A percentile compares a stretch with the other conserved stretches of the same genome.
phyloP scores from a whole-genome alignment of 2,329 filamentous ascomycete species.

The Trichoderma endophyticum region DNA sequence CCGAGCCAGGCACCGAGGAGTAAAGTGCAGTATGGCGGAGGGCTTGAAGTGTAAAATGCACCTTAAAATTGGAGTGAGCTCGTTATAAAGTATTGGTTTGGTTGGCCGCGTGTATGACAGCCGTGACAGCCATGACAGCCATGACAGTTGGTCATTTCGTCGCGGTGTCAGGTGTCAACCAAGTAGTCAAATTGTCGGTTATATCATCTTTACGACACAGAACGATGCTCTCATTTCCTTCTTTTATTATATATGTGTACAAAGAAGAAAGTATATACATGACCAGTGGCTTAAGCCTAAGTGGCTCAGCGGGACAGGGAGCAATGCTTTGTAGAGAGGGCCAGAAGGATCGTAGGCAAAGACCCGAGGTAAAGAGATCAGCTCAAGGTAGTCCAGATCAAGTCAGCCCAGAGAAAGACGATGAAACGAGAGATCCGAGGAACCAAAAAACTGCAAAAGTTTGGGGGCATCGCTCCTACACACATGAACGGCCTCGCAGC shows the following conservation, averaged over 20 bases:
- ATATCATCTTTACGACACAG: neutral
- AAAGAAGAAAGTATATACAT: neutral
- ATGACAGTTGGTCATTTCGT: neutral
- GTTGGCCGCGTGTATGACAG: neutral
- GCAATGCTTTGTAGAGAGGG: neutral
- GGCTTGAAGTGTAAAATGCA: neutral
- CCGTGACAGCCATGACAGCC: neutral
- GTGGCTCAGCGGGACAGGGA: neutral
- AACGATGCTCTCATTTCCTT: no score
- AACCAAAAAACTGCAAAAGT: neutral
- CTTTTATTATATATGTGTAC: neutral
- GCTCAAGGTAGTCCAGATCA: neutral
- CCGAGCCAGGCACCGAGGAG: neutral
- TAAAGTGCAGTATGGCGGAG: neutral
- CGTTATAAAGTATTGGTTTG: no score
- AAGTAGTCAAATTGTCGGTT: neutral
- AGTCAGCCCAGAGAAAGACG: neutral
- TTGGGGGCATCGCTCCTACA: neutral
- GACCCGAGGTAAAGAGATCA: neutral
- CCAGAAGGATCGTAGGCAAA: neutral
- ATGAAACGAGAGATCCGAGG: neutral
- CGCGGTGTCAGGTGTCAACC: neutral
- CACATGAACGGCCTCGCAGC: neutral
- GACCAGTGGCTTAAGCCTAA: neutral
- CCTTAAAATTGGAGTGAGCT: neutral